A percentile compares a stretch with the other conserved stretches of the same genome.
Evolutionary conservation across 305 asterid species (phyloP).

Genomic region (Solanum hybrid): DNA sequence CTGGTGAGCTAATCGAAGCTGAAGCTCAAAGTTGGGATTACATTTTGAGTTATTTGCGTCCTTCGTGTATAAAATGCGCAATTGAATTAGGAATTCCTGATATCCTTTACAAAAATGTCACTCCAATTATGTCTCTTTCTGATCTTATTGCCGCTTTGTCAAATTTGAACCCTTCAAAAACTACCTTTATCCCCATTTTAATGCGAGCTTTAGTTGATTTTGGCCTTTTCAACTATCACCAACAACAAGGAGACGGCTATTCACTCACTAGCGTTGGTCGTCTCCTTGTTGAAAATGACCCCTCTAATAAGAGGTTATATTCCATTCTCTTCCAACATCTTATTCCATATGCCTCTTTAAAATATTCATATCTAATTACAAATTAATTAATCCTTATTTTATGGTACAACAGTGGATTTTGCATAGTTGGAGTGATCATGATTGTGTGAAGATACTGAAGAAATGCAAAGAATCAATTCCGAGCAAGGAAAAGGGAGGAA

Average conservation of each 20-base stretch:
- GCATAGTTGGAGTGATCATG: conserved; percentile 41
- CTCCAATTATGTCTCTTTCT: conserved; percentile 19
- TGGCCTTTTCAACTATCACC: conserved; percentile 8
- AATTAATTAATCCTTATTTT: background rate
- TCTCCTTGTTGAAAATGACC: conserved; percentile 15
- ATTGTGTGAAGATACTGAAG: conserved; percentile 26
- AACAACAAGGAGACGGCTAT: conserved; percentile 3
- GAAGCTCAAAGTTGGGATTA: conserved; percentile 26
- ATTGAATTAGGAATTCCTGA: conserved; percentile 25
- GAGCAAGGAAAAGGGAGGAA: conserved; percentile 17
- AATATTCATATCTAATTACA: background rate
- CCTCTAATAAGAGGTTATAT: background rate
- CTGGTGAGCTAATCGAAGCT: conserved; percentile 16
- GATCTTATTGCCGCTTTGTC: conserved; percentile 16
- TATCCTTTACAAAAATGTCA: conserved; percentile 9
- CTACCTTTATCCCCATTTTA: conserved; percentile 6
- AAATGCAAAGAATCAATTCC: conserved; percentile 37
- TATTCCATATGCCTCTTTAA: too few relatives aligned
- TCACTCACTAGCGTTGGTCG: conserved; percentile 10
- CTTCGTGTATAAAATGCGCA: conserved; percentile 22
- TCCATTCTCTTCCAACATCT: background rate
- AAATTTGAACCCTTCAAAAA: conserved; percentile 14
- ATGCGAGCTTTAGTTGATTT: conserved; percentile 20
- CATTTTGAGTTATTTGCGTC: background rate
- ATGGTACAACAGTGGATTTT: conserved; percentile 21